Base-by-base conservation (phyloP, 352 stramenopile species). In the Globisporangium ultimum region DNA sequence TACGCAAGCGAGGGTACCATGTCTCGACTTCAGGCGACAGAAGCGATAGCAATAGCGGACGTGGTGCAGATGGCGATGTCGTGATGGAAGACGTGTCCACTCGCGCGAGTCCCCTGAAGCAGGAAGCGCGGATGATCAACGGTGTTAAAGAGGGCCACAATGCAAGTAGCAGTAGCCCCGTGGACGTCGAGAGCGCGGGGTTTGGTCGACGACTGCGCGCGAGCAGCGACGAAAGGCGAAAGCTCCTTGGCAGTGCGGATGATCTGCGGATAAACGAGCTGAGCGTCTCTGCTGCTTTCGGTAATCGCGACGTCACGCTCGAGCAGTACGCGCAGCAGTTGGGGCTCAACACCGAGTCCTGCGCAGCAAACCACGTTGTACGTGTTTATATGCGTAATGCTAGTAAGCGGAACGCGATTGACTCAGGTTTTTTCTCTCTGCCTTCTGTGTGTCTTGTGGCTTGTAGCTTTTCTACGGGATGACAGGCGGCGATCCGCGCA, bases 401-500 rank as follows among this genome's bases (percentile, higher is more conserved):
- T 36, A 10, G 28, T n/a, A 8, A 36, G 28, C 28, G 8, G 28
- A 10, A 6, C 28, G 28, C 28, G 28, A 11, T 36, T 36, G 28
- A 36, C 28, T 36, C 28, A 10, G 17, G 12, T 46, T 55, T 15
- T 50, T n/a, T 67, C 22, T 58, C 60, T 67, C 28, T 48, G 28
- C 49, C 9, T 43, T 22, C 8, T 48, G 40, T 51, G 8, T 34
- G 20, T 20, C 24, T 38, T 48, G 17, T 42, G 12, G 57, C 28
- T 9, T 59, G 36, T 56, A 91, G 79, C 62, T 94, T 34, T 94
- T 92, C 55, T 84, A 90, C 59, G 83, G 80, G 22, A 69, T 94
- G 36, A 81, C 77, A 1, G 64, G 66, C 11, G 82, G 80, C 18
- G 71, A 91, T 48, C 77, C 82, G 5, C 58, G 59, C 21, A 67